Conservation (phyloP, 495 filamentous ascomycete species). For the Penicillium mononematosum region DNA sequence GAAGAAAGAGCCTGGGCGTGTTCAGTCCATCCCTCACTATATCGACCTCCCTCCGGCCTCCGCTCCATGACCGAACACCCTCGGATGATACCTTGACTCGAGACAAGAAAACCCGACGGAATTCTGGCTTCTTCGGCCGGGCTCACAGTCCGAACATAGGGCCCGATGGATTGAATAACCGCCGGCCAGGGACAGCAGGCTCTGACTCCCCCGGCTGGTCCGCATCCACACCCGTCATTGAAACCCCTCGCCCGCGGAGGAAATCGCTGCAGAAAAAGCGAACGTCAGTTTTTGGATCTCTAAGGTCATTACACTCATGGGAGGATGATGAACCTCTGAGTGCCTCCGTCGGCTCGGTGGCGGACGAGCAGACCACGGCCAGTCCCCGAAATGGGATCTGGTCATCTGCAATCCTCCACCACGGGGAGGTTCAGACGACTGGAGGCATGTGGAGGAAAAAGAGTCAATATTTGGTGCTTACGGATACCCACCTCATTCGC, state of each 20-base stretch:
- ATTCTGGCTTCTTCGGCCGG: slow-evolving; percentile 47
- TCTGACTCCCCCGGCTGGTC: slow-evolving; percentile 28
- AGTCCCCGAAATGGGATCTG: slow-evolving; percentile 38
- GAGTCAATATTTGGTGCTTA: slow-evolving; percentile 89
- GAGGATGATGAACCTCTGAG: slow-evolving; percentile 50
- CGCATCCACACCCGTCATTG: slow-evolving; percentile 27
- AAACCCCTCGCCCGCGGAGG: slow-evolving; percentile 35
- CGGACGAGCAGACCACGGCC: slow-evolving; percentile 33
- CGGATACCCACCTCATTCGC: slow-evolving; percentile 75
- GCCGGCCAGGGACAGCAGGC: slow-evolving; percentile 34
- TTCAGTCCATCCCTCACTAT: slow-evolving; percentile 36
- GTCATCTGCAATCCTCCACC: slow-evolving; percentile 54
- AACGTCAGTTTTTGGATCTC: slow-evolving; percentile 56
- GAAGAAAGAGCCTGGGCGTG: slow-evolving; percentile 48
- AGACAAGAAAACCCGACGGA: slow-evolving; percentile 43
- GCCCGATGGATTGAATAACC: slow-evolving; percentile 22
- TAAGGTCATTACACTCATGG: slow-evolving; percentile 50
- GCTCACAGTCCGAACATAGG: slow-evolving; percentile 26
- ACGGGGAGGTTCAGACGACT: slow-evolving; percentile 78
- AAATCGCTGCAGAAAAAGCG: slow-evolving; percentile 52
- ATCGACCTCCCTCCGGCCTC: slow-evolving; percentile 23
- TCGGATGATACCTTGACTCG: slow-evolving; percentile 37
- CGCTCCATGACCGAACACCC: slow-evolving; percentile 37
- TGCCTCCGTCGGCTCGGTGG: slow-evolving; percentile 35
- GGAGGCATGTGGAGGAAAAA: slow-evolving; percentile 79